Conservation (phyloP, 148 eudicot genomes). For the Vaccinium corymbosum region DNA sequence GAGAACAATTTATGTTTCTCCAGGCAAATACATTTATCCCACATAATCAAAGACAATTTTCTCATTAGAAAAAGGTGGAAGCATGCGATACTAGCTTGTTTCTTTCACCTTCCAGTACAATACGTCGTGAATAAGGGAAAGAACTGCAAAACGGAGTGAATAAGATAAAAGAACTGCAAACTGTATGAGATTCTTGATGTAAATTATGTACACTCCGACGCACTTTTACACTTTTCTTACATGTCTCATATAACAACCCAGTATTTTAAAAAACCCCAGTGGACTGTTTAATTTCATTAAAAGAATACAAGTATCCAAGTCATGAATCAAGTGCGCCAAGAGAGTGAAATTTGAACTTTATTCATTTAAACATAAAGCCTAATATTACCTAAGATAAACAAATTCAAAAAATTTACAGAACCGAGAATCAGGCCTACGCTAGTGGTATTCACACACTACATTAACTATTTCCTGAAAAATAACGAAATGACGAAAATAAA, state of each 20-base stretch:
- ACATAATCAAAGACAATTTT: too few species aligned
- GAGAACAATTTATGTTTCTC: background rate
- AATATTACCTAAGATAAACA: background rate
- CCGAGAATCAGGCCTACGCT: constrained; percentile 11
- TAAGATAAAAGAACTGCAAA: background rate
- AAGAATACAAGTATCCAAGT: background rate
- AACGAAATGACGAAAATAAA: background rate
- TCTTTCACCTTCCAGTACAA: background rate
- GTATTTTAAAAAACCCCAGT: background rate
- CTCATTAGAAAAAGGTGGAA: too few species aligned
- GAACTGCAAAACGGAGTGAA: background rate
- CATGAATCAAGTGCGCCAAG: background rate
- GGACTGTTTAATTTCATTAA: background rate
- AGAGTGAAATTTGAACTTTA: background rate
- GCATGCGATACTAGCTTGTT: too few species aligned
- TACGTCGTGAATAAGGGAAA: background rate
- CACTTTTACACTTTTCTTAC: background rate
- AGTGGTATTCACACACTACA: background rate
- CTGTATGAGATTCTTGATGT: background rate
- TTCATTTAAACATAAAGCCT: background rate
- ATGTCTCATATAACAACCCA: background rate
- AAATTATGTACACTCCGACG: background rate
- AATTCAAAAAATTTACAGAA: constrained; percentile 19
- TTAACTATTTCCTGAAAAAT: background rate
- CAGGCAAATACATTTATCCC: background rate